Evolutionary conservation across 2,329 filamentous ascomycete genomes (phyloP).

Genomic region (Aspergillus sp.): DNA sequence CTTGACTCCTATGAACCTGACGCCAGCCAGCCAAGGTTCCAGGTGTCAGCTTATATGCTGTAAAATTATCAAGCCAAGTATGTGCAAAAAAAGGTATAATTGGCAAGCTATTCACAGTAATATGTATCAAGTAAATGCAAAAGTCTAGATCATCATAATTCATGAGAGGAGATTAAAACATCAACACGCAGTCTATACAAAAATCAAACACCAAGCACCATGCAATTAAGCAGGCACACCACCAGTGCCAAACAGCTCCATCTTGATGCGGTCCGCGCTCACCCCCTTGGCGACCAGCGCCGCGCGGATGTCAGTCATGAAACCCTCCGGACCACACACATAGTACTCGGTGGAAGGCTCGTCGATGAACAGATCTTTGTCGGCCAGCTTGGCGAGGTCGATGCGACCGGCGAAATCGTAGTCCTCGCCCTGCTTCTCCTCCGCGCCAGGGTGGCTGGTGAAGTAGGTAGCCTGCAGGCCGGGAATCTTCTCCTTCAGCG

Average conservation of each 20-base stretch:
- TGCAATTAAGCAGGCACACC: conserved; percentile 22
- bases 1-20: too few species aligned
- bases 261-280: conserved; percentile 55
- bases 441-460: conserved; percentile 49
- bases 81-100: too few species aligned
- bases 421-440: conserved; percentile 52
- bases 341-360: conserved; percentile 62
- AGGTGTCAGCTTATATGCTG: too few species aligned
- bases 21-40: too few species aligned
- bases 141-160: neutral
- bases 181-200: neutral
- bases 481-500: conserved; percentile 40
- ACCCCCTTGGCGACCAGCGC: conserved; percentile 58
- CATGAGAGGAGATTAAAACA: neutral
- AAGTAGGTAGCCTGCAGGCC: conserved; percentile 59
- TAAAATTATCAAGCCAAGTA: too few species aligned
- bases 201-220: neutral
- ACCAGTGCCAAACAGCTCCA: conserved; percentile 68
- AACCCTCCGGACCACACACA: conserved; percentile 66
- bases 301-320: conserved; percentile 63
- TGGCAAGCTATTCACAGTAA: neutral
- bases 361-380: conserved; percentile 54
- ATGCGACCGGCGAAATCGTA: conserved; percentile 61
- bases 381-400: conserved; percentile 55
- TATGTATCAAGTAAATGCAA: neutral